These are phyloP conservation scores for Lycium barbarum DNA, from an alignment of 257 asterid genomes.

Conservation along the genomic window DNA sequence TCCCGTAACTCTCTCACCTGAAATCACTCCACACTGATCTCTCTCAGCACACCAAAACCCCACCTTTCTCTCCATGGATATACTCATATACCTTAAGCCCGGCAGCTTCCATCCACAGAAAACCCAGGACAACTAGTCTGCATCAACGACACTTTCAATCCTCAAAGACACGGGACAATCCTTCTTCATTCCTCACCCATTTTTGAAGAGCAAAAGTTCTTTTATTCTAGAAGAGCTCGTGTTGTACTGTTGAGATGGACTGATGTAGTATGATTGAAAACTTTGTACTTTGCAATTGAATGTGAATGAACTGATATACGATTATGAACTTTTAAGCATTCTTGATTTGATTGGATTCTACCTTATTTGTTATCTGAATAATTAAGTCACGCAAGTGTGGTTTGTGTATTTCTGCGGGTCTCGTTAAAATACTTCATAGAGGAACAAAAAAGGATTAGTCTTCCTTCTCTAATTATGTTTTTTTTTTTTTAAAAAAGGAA, in stretches of 20 bases:
- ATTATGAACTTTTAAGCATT: background rate
- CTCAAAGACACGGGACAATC: background rate
- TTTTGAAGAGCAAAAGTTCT: background rate
- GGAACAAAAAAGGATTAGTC: background rate
- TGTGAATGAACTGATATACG: background rate
- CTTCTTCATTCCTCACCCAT: background rate
- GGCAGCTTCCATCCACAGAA: background rate
- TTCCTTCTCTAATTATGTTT: background rate
- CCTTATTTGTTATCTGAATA: background rate
- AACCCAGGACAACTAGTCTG: slow-evolving; percentile 7
- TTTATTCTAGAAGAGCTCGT: background rate
- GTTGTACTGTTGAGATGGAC: slow-evolving; percentile 9
- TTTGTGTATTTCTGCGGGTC: background rate
- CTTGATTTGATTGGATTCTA: slow-evolving; percentile 1
- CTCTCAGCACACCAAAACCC: background rate
- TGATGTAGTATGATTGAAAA: background rate
- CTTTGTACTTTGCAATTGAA: background rate
- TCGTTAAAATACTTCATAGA: background rate
- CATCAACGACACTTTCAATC: background rate
- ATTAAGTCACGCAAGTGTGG: background rate
- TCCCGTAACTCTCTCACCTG: background rate
- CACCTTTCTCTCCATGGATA: background rate
- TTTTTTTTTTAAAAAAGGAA: background rate
- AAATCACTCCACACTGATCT: background rate
- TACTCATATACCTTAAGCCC: background rate